A percentile compares a stretch with the other conserved stretches of the same genome.
These are phyloP conservation scores for Hanseniaspora nectarophila DNA, from an alignment of 805 yeast species.

Conservation along the genomic window DNA sequence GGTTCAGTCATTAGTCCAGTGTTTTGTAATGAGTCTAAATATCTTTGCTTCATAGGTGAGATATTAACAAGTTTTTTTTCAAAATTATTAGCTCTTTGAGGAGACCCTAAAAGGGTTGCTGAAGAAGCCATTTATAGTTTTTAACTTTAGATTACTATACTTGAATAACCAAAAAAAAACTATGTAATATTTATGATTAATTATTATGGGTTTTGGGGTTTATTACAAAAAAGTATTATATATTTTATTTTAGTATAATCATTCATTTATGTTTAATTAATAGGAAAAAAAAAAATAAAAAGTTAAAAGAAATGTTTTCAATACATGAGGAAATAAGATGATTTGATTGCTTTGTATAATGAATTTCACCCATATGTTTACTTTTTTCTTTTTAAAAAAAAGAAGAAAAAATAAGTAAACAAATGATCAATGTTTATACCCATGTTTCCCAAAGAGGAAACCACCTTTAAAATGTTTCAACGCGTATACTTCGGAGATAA, in stretches of 20 bases:
- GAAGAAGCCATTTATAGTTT: neutral
- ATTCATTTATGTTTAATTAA: no score
- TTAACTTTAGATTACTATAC: no score
- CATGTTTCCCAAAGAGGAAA: neutral
- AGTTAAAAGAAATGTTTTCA: no score
- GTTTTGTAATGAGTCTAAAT: conserved; percentile 21
- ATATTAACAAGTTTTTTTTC: conserved; percentile 4
- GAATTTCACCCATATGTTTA: neutral
- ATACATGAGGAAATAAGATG: no score
- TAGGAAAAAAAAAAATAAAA: neutral
- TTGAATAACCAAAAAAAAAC: no score
- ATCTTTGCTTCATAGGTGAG: conserved; percentile 22
- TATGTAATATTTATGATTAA: no score
- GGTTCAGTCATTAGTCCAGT: conserved; percentile 16
- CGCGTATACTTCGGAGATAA: neutral
- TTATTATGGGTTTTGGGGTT: neutral
- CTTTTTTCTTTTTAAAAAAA: neutral
- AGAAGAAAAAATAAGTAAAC: neutral
- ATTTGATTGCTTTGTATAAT: neutral
- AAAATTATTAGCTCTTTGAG: conserved; percentile 15
- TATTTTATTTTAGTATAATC: neutral
- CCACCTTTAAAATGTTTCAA: neutral
- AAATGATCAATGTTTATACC: neutral
- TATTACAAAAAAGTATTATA: no score
- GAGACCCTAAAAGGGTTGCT: conserved; percentile 14